These are phyloP conservation scores for Phytophthora podocarpi DNA, from an alignment of 352 stramenopile species.

Conservation along the genomic window DNA sequence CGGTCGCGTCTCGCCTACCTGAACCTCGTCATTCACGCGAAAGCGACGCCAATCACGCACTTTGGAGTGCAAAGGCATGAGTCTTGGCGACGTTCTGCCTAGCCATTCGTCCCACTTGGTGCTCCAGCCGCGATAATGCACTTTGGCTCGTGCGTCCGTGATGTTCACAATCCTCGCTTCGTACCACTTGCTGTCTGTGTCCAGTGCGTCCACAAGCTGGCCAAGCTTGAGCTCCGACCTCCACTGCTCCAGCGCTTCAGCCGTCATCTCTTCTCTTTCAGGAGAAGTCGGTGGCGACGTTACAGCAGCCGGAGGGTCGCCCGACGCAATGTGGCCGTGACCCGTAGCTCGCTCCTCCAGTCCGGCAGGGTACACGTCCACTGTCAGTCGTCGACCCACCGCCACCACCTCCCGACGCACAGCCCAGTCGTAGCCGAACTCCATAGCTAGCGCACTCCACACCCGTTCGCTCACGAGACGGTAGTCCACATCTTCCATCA, in stretches of 20 bases:
- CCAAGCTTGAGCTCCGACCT: slow-evolving; percentile 46
- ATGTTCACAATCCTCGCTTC: slow-evolving; percentile 58
- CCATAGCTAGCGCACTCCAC: slow-evolving; percentile 61
- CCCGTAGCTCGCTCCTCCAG: slow-evolving; percentile 35
- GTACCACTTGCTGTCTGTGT: slow-evolving; percentile 79
- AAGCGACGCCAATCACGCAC: slow-evolving; percentile 74
- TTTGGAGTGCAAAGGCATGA: slow-evolving; percentile 92
- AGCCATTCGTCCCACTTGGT: slow-evolving; percentile 97
- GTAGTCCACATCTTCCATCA: slow-evolving; percentile 67
- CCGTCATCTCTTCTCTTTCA: slow-evolving; percentile 35
- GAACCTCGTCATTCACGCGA: slow-evolving; percentile 51
- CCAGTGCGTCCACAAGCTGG: slow-evolving; percentile 65
- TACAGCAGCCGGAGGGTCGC: not conserved
- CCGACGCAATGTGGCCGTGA: slow-evolving; percentile 9
- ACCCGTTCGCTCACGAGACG: slow-evolving; percentile 68
- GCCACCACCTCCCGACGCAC: slow-evolving; percentile 60
- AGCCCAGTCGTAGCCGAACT: slow-evolving; percentile 68
- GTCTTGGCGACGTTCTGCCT: slow-evolving; percentile 79
- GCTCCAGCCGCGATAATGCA: slow-evolving; percentile 97
- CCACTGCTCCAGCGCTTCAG: slow-evolving; percentile 52
- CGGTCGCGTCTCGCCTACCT: slow-evolving; percentile 45
- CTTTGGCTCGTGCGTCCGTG: slow-evolving; percentile 62
- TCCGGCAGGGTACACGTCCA: slow-evolving; percentile 67
- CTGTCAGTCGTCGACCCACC: slow-evolving; percentile 33
- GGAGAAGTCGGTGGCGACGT: slow-evolving; percentile 40